phyloP scores from a whole-genome alignment of 805 yeast genomes.

The Cyberlindnera euphorbiae region DNA sequence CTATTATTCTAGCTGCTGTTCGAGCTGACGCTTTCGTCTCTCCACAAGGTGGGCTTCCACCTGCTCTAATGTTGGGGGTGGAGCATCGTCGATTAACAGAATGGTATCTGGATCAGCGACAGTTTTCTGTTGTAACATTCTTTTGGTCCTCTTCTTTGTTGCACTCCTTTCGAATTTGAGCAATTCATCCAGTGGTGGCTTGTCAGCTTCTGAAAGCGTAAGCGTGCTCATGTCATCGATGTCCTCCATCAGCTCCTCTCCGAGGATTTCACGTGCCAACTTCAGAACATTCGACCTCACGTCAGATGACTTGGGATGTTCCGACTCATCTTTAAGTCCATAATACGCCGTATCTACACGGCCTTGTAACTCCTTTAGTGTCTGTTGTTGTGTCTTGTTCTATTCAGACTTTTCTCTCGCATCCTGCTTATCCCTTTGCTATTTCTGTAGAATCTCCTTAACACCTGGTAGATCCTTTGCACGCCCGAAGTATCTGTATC shows the following conservation, averaged over 20 bases:
- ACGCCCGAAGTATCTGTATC: slow-evolving; percentile 66
- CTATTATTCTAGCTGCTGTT: slow-evolving; percentile 8
- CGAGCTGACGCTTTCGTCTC: slow-evolving; percentile 15
- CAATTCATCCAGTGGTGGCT: slow-evolving; percentile 23
- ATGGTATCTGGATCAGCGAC: neutral
- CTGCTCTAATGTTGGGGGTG: slow-evolving; percentile 9
- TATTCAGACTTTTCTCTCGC: slow-evolving; percentile 15
- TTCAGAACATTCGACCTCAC: neutral
- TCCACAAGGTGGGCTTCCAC: slow-evolving; percentile 17
- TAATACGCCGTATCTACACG: slow-evolving; percentile 36
- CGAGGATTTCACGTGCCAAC: slow-evolving; percentile 1
- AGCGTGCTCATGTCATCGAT: no score
- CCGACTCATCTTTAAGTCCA: slow-evolving; percentile 33
- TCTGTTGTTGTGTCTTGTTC: slow-evolving; percentile 18
- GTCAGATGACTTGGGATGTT: neutral
- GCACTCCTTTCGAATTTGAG: slow-evolving; percentile 28
- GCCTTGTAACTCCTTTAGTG: slow-evolving; percentile 23
- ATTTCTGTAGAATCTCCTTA: slow-evolving; percentile 38
- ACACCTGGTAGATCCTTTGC: slow-evolving; percentile 81
- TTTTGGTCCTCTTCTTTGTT: slow-evolving; percentile 20
- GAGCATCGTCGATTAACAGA: slow-evolving; percentile 3
- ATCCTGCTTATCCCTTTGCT: slow-evolving; percentile 22
- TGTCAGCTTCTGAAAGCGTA: no score
- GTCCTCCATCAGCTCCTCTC: neutral
- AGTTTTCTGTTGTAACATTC: slow-evolving; percentile 2